Evolutionary conservation across 31 red algal species (phyloP).

Genomic region (Odonthalia washingtoniensis): DNA sequence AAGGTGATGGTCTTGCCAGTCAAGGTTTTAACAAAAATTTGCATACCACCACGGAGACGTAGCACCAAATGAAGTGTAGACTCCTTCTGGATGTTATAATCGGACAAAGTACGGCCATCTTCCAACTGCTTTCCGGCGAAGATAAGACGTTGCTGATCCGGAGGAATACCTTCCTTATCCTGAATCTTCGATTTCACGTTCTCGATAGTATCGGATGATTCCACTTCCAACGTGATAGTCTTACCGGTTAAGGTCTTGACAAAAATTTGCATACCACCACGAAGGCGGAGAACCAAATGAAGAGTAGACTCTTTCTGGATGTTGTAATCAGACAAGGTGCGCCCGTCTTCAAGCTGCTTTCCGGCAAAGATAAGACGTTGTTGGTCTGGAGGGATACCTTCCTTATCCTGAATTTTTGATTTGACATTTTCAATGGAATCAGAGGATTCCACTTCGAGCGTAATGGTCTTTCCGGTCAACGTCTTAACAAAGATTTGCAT

Average conservation of each 20-base stretch:
- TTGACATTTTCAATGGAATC: slow-evolving; percentile 99
- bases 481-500: slow-evolving; percentile 86
- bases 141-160: slow-evolving; percentile 98
- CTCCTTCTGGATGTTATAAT: slow-evolving; percentile 99
- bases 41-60: slow-evolving; percentile 78
- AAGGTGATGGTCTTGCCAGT: slow-evolving; percentile 92
- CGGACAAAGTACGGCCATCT: slow-evolving; percentile 92
- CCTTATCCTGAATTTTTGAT: no score
- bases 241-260: slow-evolving; percentile 92
- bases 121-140: slow-evolving; percentile 99
- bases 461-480: slow-evolving; percentile 82
- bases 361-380: slow-evolving; percentile 98
- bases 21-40: slow-evolving; percentile 85
- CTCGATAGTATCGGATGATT: slow-evolving; percentile 97
- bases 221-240: slow-evolving; percentile 95
- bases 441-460: slow-evolving; percentile 96
- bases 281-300: slow-evolving; percentile 92
- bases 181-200: slow-evolving; percentile 99
- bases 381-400: slow-evolving; percentile 98
- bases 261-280: slow-evolving; percentile 92
- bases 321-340: slow-evolving; percentile 98
- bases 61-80: slow-evolving; percentile 82
- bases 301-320: slow-evolving; percentile 99
- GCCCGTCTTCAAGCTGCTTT: slow-evolving; percentile 98
- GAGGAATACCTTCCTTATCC: slow-evolving; percentile 99